Evolutionary conservation across 2,329 filamentous ascomycete species (phyloP), one percentile per base, ranked within the genome.

Genomic region (Zarea fungicola): DNA sequence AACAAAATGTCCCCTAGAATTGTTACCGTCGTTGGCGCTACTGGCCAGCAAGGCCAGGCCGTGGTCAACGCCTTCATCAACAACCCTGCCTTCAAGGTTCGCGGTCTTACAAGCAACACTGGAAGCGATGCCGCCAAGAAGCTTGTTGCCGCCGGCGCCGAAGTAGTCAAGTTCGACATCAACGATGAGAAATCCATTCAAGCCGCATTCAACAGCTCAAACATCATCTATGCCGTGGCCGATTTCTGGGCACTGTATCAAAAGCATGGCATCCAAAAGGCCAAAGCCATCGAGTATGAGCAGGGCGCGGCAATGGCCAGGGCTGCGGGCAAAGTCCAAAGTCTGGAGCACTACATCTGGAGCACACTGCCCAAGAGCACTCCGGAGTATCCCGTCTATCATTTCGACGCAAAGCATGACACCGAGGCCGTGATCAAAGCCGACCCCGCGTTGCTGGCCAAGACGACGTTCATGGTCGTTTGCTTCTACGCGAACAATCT

Each of bases 101-200:
- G 45, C 34, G 36, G 4, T 26, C 36, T 48, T 25, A 42, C 34
- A 3, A 31, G 23, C 11, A 29, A 46, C 18, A 13, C 19, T 2
- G 22, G 28, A 4, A 46, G 43, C 35, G 23, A 19, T 7, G 43
- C 43, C 16, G 42, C 42, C 16, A 19, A 37, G 18, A 29, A 19
- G 11, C 23, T 31, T 6, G 23, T 23, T n/a, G 19, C 34, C 11
- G 10, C 14, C 7, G 34, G 43, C 54, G 67, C 74, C 3, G 57
- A 64, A 11, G 82, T 84, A 50, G 55, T 81, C 50, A 62, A 79
- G 51, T 65, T 69, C 3, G 58, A 57, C 16, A 82, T 84, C 56
- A 80, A 75, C 1, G 55, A 64, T 4, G 73, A 81, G 18, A 62
- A n/a, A 19, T 44, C 42, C 9, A 26, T 44, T 19, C 28, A 26